Conservation (phyloP, 164 flowering plant genomes). For the Protea cynaroides region DNA sequence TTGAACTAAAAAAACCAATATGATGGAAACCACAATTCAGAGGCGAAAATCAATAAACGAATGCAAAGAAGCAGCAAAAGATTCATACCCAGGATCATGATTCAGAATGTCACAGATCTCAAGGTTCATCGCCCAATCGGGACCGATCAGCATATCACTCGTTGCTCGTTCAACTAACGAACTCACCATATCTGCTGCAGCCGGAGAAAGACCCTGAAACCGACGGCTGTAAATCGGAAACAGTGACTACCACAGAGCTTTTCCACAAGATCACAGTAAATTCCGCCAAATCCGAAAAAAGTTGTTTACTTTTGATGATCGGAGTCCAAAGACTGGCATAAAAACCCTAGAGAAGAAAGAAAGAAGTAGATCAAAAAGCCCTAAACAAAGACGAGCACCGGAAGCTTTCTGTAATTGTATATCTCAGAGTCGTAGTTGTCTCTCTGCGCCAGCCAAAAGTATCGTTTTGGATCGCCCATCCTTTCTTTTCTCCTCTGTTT, state of each 20-base stretch:
- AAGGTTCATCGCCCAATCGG: slow-evolving; percentile 97
- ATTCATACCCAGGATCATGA: slow-evolving; percentile 72
- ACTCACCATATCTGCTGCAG: slow-evolving; percentile 57
- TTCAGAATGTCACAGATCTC: slow-evolving; percentile 96
- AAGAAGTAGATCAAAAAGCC: slow-evolving; percentile 5
- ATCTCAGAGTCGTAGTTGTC: neutral
- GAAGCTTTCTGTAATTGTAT: slow-evolving; percentile 4
- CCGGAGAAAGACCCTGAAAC: neutral
- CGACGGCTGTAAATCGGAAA: neutral
- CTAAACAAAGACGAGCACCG: neutral
- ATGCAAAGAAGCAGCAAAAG: neutral
- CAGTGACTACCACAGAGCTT: neutral
- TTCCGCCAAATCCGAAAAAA: slow-evolving; percentile 5
- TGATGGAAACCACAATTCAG: neutral
- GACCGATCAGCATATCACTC: slow-evolving; percentile 89
- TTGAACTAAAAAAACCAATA: neutral
- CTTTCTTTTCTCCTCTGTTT: neutral
- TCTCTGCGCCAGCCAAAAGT: slow-evolving; percentile 9
- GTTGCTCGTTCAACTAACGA: slow-evolving; percentile 93
- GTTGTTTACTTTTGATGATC: slow-evolving; percentile 5
- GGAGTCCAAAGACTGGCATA: neutral
- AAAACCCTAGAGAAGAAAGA: neutral
- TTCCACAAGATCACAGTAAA: slow-evolving; percentile 15
- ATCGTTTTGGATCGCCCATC: slow-evolving; percentile 2
- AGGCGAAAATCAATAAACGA: neutral